Conservation (phyloP, 139 green algal species). For the Monoraphidium neglectum region DNA sequence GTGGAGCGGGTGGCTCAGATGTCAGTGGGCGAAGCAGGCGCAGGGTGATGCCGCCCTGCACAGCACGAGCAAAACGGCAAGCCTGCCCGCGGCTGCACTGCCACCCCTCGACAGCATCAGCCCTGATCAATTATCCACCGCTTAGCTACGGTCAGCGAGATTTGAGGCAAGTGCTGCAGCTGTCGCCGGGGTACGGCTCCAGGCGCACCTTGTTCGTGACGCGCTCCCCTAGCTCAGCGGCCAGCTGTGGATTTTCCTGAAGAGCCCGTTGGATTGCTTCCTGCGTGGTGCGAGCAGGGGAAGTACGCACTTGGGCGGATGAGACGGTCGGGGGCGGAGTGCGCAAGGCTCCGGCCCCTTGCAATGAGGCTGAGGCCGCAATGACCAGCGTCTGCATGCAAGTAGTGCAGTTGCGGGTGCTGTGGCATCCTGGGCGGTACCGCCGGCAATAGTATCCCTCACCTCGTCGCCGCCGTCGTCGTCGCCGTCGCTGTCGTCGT, state of each 20-base stretch:
- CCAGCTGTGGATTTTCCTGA: slow-evolving; percentile 75
- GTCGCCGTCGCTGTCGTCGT: slow-evolving; percentile 24
- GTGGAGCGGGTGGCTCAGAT: not conserved
- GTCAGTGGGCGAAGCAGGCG: not conserved
- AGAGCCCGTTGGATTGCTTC: slow-evolving; percentile 73
- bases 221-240: slow-evolving; percentile 45
- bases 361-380: too few relatives aligned
- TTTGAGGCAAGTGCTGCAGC: not conserved
- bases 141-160: not conserved
- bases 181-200: not conserved
- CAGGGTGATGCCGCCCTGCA: not conserved
- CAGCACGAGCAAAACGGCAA: too few relatives aligned
- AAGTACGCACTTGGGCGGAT: too few relatives aligned
- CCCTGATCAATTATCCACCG: not conserved
- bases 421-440: not conserved
- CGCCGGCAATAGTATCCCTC: not conserved
- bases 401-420: not conserved
- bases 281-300: slow-evolving; percentile 46
- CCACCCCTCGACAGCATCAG: not conserved
- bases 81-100: slow-evolving; percentile 1
- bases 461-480: slow-evolving; percentile 19
- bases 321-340: too few relatives aligned
- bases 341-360: too few relatives aligned
- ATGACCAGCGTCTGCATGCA: too few relatives aligned
- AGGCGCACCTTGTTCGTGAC: slow-evolving; percentile 29